Evolutionary conservation across 495 filamentous ascomycete genomes (phyloP).

Genomic region (Aspergillus cristatus): DNA sequence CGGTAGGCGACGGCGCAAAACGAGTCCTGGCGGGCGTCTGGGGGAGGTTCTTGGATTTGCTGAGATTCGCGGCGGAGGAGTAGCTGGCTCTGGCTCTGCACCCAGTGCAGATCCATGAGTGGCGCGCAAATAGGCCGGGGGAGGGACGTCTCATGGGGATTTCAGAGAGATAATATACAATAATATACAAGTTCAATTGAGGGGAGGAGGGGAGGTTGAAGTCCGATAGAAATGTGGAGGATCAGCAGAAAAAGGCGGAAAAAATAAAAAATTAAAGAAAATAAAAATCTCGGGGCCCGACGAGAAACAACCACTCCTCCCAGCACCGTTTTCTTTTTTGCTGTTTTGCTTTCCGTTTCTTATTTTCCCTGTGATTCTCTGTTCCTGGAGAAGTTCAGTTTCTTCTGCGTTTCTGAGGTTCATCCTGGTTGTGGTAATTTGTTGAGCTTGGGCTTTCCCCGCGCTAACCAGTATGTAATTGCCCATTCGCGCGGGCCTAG

Average conservation of each 20-base stretch:
- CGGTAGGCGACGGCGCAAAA: slow-evolving; percentile 93
- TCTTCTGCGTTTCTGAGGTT: no score
- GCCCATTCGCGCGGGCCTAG: neutral
- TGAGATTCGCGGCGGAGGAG: slow-evolving; percentile 18
- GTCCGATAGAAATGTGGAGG: slow-evolving; percentile 12
- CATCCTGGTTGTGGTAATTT: no score
- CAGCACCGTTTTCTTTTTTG: no score
- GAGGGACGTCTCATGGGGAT: slow-evolving; percentile 20
- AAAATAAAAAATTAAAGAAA: slow-evolving; percentile 6
- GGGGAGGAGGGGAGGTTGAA: slow-evolving; percentile 6
- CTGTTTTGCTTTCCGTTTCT: no score
- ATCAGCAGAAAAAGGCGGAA: slow-evolving; percentile 16
- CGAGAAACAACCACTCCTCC: neutral
- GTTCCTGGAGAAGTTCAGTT: no score
- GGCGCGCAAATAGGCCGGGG: slow-evolving; percentile 21
- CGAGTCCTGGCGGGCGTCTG: slow-evolving; percentile 70
- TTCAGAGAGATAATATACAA: neutral
- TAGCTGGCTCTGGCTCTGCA: slow-evolving; percentile 25
- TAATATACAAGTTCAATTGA: neutral
- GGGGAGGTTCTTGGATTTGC: slow-evolving; percentile 37
- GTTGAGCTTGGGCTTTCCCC: no score
- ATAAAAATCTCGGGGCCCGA: slow-evolving; percentile 5
- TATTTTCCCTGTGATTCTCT: no score
- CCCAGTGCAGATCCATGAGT: slow-evolving; percentile 33
- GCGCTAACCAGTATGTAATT: neutral